Evolutionary conservation across 164 flowering plant genomes (phyloP), one percentile per base, ranked within the genome.

Genomic region (Vitis rupestris): DNA sequence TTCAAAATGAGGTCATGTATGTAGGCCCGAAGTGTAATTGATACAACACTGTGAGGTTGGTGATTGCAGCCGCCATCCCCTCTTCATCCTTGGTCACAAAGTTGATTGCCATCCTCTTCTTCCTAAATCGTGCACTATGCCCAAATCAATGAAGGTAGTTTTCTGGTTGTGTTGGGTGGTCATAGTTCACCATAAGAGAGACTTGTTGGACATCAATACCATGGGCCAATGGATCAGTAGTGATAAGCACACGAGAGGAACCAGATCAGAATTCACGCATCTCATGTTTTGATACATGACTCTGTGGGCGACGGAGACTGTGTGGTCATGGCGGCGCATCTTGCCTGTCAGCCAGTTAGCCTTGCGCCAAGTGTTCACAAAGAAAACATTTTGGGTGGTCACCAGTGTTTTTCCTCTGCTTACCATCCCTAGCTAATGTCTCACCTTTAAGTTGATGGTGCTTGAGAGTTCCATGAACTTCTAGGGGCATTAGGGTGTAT

Each of bases 401-500:
- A 84, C 83, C 44, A 82, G 61, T 15, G 87, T 84, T 17, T 17
- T 17, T 17, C 17, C 17, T 17, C 17, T 17, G 17, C 17, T 17
- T 17, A 17, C 17, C 17, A 17, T 17, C 17, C 17, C 17, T 17
- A 17, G 17, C 17, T 17, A 17, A 17, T 17, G 17, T 17, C 17
- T 17, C 17, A 17, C 17, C 17, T 17, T 17, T 17, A 17, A 17
- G 17, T 17, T 73, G 94, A 74, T 48, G 93, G 84, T 62, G 83
- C 79, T 76, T 91, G 99, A 47, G 82, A 54, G 47, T 74, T 79
- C 94, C 93, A 94, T 66, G 97, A 78, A 71, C 80, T 86, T 71
- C 97, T 85, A 49, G 86, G 81, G 1, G 82, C 90, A 79, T 89
- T 93, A 27, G 82, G 80, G 31, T 87, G 88, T 55, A 86, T 90